Conservation (phyloP, 192 early-diverging fungal species). For the Bifiguratus adelaidae region DNA sequence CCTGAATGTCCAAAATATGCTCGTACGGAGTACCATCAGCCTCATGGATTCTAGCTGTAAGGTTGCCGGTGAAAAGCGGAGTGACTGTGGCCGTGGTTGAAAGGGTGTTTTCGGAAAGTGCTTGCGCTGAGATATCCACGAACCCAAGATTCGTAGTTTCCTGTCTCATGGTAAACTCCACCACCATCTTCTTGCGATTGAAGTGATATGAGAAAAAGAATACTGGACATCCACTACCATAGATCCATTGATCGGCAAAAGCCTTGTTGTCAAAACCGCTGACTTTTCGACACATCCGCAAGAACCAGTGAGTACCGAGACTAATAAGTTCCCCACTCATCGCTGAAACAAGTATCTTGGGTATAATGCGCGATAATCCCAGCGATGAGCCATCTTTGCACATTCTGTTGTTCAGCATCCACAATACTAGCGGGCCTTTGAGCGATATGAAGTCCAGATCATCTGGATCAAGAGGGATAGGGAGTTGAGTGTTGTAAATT, state of each 20-base stretch:
- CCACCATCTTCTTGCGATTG: constrained; percentile 92
- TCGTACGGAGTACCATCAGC: constrained; percentile 78
- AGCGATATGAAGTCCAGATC: constrained; percentile 67
- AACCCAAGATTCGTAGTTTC: constrained; percentile 60
- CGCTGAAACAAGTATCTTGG: constrained; percentile 64
- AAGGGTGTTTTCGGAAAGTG: no score
- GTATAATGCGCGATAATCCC: constrained; percentile 67
- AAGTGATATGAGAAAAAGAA: constrained; percentile 77
- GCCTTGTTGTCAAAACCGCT: constrained; percentile 67
- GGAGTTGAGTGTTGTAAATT: constrained; percentile 55
- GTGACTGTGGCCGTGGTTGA: constrained; percentile 17
- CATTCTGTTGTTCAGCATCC: constrained; percentile 87
- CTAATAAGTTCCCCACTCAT: constrained; percentile 56
- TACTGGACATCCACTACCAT: constrained; percentile 81
- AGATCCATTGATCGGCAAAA: constrained; percentile 94
- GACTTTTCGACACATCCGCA: constrained; percentile 75
- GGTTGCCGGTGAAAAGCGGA: constrained; percentile 42
- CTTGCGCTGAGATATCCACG: constrained; percentile 1
- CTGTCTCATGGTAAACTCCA: constrained; percentile 80
- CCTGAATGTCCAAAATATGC: constrained; percentile 76
- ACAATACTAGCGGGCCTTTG: constrained; percentile 81
- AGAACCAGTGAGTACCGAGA: constrained; percentile 59
- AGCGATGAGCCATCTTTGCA: constrained; percentile 60
- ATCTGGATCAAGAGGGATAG: constrained; percentile 37
- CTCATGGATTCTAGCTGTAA: constrained; percentile 70